phyloP scores from a whole-genome alignment of 1,139 yeast species.

The Nakaseomyces bracarensis region DNA sequence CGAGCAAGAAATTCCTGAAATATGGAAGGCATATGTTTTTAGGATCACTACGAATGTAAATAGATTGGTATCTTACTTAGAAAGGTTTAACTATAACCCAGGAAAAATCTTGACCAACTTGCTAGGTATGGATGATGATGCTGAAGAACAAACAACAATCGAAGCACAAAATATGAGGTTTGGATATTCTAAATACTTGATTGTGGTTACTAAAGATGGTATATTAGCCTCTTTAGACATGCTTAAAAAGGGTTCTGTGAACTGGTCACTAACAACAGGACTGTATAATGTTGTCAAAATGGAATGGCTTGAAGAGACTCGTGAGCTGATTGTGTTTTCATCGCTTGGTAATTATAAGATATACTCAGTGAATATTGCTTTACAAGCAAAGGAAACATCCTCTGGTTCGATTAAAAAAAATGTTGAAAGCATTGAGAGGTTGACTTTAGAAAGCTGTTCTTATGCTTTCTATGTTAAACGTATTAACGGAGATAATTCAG shows the following conservation, averaged over 20 bases:
- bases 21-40: constrained; percentile 37
- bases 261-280: constrained; percentile 37
- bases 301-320: constrained; percentile 15
- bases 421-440: constrained; percentile 9
- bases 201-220: constrained; percentile 40
- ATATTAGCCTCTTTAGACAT: constrained; percentile 39
- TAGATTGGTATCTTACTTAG: constrained; percentile 17
- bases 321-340: constrained; percentile 24
- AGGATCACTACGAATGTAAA: constrained; percentile 37
- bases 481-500: constrained; percentile 4
- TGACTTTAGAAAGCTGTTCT: not conserved
- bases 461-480: constrained; percentile 7
- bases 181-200: constrained; percentile 44
- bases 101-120: constrained; percentile 23
- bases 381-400: not conserved
- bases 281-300: constrained; percentile 19
- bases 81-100: constrained; percentile 19
- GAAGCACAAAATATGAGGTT: constrained; percentile 30
- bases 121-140: constrained; percentile 17
- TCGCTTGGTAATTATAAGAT: constrained; percentile 23
- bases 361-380: constrained; percentile 7
- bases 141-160: constrained; percentile 16
- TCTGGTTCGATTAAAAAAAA: not conserved
- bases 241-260: constrained; percentile 34
- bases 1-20: constrained; percentile 34